Percentiles rank a stretch among this genome's conserved stretches.
Conservation (phyloP, 2,329 filamentous ascomycete genomes). For the Claviceps lovelessii region DNA sequence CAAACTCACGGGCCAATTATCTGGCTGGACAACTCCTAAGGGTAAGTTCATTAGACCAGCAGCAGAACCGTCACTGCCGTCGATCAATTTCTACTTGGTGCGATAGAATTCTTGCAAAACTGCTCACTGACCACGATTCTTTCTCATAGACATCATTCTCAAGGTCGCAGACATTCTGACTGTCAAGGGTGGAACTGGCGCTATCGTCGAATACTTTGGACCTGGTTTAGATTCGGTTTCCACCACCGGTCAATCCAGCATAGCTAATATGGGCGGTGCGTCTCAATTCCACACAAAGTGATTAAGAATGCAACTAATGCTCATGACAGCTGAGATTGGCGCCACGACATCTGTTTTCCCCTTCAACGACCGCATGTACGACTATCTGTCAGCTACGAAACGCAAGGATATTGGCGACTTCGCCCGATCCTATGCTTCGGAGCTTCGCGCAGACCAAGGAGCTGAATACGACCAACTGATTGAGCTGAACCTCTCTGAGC, state of each 20-base stretch:
- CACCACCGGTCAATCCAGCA: slow-evolving; percentile 51
- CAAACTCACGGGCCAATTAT: slow-evolving; percentile 77
- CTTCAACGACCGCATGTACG: slow-evolving; percentile 96
- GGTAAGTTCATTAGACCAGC: slow-evolving; percentile 36
- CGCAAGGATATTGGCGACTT: slow-evolving; percentile 83
- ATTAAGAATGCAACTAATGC: background rate
- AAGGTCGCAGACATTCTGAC: slow-evolving; percentile 95
- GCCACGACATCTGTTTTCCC: slow-evolving; percentile 92
- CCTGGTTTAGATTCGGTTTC: slow-evolving; percentile 48
- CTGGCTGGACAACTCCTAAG: slow-evolving; percentile 88
- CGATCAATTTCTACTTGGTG: background rate
- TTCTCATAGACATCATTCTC: slow-evolving; percentile 66
- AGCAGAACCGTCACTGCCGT: background rate
- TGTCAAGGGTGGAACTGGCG: slow-evolving; percentile 93
- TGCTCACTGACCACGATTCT: background rate
- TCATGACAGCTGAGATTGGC: slow-evolving; percentile 50
- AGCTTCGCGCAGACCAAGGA: slow-evolving; percentile 76
- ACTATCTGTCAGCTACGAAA: slow-evolving; percentile 88
- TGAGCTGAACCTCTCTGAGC: slow-evolving; percentile 85
- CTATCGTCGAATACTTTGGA: slow-evolving; percentile 63
- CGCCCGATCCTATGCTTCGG: slow-evolving; percentile 66
- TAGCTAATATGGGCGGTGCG: slow-evolving; percentile 47
- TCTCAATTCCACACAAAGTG: slow-evolving; percentile 11
- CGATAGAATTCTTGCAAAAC: background rate
- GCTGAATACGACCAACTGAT: slow-evolving; percentile 92